Evolutionary conservation across 306 rosid genomes (phyloP).

Genomic region (Fragaria vesca): DNA sequence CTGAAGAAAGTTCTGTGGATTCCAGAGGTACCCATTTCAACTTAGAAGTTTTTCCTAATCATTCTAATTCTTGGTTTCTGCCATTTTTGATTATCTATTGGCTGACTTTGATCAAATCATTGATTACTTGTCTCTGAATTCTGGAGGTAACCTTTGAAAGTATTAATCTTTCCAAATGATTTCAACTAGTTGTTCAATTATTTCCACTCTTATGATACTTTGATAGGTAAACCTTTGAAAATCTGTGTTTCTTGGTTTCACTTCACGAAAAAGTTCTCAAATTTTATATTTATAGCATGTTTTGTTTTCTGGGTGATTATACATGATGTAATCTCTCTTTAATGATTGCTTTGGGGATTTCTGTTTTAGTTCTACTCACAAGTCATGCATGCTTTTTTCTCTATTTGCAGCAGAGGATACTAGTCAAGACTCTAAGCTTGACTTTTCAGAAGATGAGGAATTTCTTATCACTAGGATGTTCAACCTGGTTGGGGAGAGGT

Average conservation of each 20-base stretch:
- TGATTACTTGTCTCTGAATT: neutral
- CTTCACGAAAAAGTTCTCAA: neutral
- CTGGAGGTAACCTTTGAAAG: neutral
- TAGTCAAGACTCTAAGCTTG: slow-evolving; percentile 47
- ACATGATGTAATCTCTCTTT: neutral
- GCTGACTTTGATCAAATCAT: neutral
- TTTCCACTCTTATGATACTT: neutral
- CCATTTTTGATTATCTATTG: neutral
- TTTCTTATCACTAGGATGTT: slow-evolving; percentile 73
- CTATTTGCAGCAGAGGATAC: slow-evolving; percentile 39
- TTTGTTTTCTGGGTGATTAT: neutral
- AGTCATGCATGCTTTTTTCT: neutral
- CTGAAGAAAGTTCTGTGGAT: slow-evolving; percentile 41
- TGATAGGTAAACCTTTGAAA: neutral
- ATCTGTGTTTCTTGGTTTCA: neutral
- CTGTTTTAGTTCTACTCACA: neutral
- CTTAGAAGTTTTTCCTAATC: neutral
- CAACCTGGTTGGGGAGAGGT: slow-evolving; percentile 89
- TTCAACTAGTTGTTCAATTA: neutral
- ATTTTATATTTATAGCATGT: neutral
- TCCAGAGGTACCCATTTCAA: slow-evolving; percentile 56
- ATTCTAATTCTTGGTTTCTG: neutral
- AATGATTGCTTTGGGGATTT: neutral
- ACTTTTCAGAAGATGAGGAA: slow-evolving; percentile 86
- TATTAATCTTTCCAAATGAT: neutral